Base-by-base conservation (phyloP, 305 asterid species). In the Rubia tinctorum region DNA sequence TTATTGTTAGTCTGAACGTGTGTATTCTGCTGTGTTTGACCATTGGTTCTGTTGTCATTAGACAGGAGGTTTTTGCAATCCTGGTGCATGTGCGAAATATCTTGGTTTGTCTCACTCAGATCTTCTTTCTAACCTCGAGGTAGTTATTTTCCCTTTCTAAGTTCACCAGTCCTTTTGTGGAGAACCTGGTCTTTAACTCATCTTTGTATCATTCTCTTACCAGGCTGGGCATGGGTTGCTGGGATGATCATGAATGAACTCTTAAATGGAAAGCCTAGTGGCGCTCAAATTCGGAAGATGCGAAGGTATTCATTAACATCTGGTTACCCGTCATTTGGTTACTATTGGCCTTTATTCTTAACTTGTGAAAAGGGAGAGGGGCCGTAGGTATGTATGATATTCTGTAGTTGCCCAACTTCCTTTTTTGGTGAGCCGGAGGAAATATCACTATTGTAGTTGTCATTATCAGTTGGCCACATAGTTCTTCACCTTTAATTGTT, bases 11-110 rank as follows among this genome's bases (percentile, higher is more conserved):
- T 49, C 69, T 44, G 10, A 25, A 59, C 30, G 47, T 47, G 27
- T 59, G 7, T 34, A 39, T 39, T 13, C 69, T 76, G 74, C 34
- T 37, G 40, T 62, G 66, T 63, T 37, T 59, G 77, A 58, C 59
- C 69, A 58, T 76, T 73, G 49, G 39, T 75, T 77, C 62, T 75
- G 37, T 66, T 51, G 73, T 44, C 73, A 49, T 78, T 87, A 92
- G 98, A 89, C 97, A 85, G 98, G 99, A 71, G 89, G 99, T 86
- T 95, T 95, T 83, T 95, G 99, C 84, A 95, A 95, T 88, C 99
- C 99, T 70, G 99, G 99, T 79, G 97, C 99, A 30, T 95, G 99
- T 81, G 95, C 98, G 71, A 95, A 95, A 78, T 82, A 87, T 88
- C 97, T 95, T 83, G 92, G 92, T 75, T 86, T 95, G 84, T 86